Conservation (phyloP, 192 early-diverging fungal genomes). For the Coemansia sp. region DNA sequence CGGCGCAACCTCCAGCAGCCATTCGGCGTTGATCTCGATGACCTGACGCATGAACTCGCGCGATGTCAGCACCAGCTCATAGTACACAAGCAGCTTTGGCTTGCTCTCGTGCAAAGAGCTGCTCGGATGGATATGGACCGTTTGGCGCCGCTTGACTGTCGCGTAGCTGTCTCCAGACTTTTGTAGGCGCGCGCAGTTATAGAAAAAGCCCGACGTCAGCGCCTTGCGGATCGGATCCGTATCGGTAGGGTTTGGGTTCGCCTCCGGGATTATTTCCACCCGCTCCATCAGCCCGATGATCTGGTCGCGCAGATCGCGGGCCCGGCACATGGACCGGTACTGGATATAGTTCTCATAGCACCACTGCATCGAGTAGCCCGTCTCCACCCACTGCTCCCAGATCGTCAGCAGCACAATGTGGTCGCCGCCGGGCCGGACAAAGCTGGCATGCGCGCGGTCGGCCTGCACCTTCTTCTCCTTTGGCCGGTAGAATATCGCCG, state of each 20-base stretch:
- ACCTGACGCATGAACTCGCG: slow-evolving; percentile 95
- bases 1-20: slow-evolving; percentile 76
- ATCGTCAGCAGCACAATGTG: slow-evolving; percentile 87
- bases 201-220: slow-evolving; percentile 92
- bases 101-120: slow-evolving; percentile 72
- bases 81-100: slow-evolving; percentile 86
- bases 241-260: slow-evolving; percentile 80
- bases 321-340: slow-evolving; percentile 81
- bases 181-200: slow-evolving; percentile 80
- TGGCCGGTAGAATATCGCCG: slow-evolving; percentile 72
- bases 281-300: slow-evolving; percentile 87
- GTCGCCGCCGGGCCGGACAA: slow-evolving; percentile 90
- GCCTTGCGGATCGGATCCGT: slow-evolving; percentile 87
- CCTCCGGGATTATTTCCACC: slow-evolving; percentile 74
- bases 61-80: slow-evolving; percentile 86
- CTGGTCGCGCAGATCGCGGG: slow-evolving; percentile 91
- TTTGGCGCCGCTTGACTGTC: slow-evolving; percentile 84
- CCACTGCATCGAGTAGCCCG: slow-evolving; percentile 90
- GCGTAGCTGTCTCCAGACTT: slow-evolving; percentile 87
- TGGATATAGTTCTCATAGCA: slow-evolving; percentile 98
- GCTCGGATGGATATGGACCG: slow-evolving; percentile 89
- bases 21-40: slow-evolving; percentile 83
- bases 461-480: slow-evolving; percentile 92
- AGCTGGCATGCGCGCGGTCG: slow-evolving; percentile 85
- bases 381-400: slow-evolving; percentile 88